Evolutionary conservation across 805 yeast genomes (phyloP).

Genomic region (Hanseniaspora vineae): DNA sequence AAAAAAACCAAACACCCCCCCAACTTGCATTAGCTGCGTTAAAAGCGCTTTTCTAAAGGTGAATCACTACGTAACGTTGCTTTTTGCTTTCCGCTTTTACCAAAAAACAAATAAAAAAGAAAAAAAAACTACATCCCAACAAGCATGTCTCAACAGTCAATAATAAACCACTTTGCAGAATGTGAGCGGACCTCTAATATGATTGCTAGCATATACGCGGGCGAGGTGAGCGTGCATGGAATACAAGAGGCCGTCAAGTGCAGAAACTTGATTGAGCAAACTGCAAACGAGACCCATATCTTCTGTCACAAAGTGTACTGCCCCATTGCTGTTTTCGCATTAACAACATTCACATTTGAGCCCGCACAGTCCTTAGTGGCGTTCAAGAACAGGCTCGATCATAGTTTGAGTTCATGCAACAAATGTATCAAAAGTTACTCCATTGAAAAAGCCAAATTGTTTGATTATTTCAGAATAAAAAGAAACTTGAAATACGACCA

Average conservation of each 20-base stretch:
- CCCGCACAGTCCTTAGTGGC: constrained; percentile 33
- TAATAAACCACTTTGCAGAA: not conserved
- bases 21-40: no score
- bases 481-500: constrained; percentile 36
- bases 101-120: not conserved
- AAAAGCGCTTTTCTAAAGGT: no score
- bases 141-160: not conserved
- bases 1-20: not conserved
- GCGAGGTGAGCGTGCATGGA: not conserved
- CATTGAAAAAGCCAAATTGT: constrained; percentile 36
- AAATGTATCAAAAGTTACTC: constrained; percentile 44
- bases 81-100: not conserved
- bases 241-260: not conserved
- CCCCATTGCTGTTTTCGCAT: constrained; percentile 38
- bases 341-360: constrained; percentile 40
- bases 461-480: constrained; percentile 37
- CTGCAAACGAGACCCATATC: constrained; percentile 28
- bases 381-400: constrained; percentile 28
- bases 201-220: not conserved
- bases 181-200: not conserved
- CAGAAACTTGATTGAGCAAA: not conserved
- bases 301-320: constrained; percentile 42
- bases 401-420: constrained; percentile 35
- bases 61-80: no score
- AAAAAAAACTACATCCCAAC: not conserved